A percentile compares a stretch with the other conserved stretches of the same genome.
These are phyloP conservation scores for Lactifluus volemus DNA, from an alignment of 768 basidiomycete species.

Conservation along the genomic window DNA sequence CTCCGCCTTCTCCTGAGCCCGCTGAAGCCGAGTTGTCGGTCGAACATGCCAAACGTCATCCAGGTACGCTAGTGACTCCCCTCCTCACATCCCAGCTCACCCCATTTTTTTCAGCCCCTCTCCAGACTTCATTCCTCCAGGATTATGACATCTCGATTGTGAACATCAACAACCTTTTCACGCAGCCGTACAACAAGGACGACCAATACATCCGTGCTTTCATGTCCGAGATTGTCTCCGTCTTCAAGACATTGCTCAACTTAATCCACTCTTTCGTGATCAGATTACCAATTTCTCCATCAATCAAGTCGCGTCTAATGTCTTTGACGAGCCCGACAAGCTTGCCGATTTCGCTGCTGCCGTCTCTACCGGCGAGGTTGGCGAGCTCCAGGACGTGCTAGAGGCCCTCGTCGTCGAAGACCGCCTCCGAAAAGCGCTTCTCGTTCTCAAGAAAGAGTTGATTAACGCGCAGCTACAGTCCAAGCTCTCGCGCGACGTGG, in stretches of 20 bases:
- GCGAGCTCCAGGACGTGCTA: conserved; percentile 88
- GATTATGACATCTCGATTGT: conserved; percentile 80
- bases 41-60: conserved; percentile 15
- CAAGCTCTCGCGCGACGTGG: conserved; percentile 88
- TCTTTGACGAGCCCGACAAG: conserved; percentile 96
- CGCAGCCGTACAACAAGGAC: conserved; percentile 82
- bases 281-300: conserved; percentile 96
- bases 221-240: conserved; percentile 92
- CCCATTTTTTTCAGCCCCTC: conserved; percentile 35
- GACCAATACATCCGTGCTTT: conserved; percentile 93
- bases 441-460: conserved; percentile 95
- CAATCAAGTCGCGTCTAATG: conserved; percentile 83
- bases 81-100: conserved; percentile 4
- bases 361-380: conserved; percentile 85
- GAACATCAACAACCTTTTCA: conserved; percentile 73
- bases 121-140: conserved; percentile 82
- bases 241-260: conserved; percentile 98
- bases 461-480: conserved; percentile 94
- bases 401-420: conserved; percentile 83
- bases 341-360: conserved; percentile 97
- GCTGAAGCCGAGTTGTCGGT: conserved; percentile 1
- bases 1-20: conserved; percentile 33
- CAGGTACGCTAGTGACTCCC: background rate
- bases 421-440: conserved; percentile 77
- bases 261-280: conserved; percentile 96